These are phyloP conservation scores for Tillandsia fasciculata DNA, from an alignment of 176 grass and related monocot genomes.

Conservation along the genomic window DNA sequence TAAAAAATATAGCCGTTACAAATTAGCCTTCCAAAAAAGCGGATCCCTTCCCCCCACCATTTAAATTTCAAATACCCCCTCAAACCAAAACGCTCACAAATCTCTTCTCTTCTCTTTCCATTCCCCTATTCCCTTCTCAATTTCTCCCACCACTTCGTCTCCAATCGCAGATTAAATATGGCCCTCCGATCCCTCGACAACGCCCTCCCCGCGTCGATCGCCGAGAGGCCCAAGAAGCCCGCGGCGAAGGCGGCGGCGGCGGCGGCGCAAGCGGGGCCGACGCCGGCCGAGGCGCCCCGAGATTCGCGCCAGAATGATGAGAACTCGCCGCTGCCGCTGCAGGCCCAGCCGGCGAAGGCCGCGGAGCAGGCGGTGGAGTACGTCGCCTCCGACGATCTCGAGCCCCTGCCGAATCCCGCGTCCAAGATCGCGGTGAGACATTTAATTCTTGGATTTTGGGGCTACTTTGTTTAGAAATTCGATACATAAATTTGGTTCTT, in stretches of 20 bases:
- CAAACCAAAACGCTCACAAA: not conserved
- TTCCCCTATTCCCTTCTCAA: not conserved
- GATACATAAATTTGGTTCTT: not conserved
- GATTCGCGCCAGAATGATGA: slow-evolving; percentile 40
- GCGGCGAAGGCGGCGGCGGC: slow-evolving; percentile 38
- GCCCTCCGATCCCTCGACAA: slow-evolving; percentile 84
- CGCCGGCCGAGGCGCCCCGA: not conserved
- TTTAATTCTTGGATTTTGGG: not conserved
- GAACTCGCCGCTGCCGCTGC: slow-evolving; percentile 27
- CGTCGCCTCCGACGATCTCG: slow-evolving; percentile 46
- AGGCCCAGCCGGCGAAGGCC: not conserved
- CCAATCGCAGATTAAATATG: slow-evolving; percentile 18
- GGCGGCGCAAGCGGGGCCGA: not conserved
- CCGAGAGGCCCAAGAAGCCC: slow-evolving; percentile 61
- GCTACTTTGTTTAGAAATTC: not conserved
- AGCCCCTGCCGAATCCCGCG: slow-evolving; percentile 39
- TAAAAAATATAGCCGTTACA: slow-evolving; percentile 7
- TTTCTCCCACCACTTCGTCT: not conserved
- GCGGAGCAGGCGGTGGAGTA: slow-evolving; percentile 71
- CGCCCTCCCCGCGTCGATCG: slow-evolving; percentile 35
- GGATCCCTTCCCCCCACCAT: not conserved
- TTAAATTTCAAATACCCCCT: slow-evolving; percentile 12
- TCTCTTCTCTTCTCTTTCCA: not conserved
- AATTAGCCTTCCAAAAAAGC: slow-evolving; percentile 2
- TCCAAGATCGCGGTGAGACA: slow-evolving; percentile 28